Evolutionary conservation across 352 stramenopile species (phyloP).

Genomic region (Phytophthora pinifolia): DNA sequence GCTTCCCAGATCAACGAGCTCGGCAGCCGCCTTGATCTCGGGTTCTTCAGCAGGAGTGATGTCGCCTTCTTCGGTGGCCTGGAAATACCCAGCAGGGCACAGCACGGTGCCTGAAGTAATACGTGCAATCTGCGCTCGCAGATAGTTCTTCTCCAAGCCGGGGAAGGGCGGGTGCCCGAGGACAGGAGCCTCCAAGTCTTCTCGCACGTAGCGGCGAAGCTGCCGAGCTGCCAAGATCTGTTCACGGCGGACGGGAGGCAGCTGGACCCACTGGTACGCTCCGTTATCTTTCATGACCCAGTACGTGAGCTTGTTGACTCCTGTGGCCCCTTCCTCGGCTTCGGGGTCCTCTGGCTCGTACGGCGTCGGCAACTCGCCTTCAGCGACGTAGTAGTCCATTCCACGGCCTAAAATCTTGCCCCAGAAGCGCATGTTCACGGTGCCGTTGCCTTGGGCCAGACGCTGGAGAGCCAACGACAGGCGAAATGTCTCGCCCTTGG

Average conservation of each 20-base stretch:
- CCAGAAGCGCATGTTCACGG: conserved; percentile 85
- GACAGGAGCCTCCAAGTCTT: conserved; percentile 81
- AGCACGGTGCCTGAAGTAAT: conserved; percentile 84
- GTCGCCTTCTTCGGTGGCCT: conserved; percentile 70
- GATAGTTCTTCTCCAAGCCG: conserved; percentile 81
- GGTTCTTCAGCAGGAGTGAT: conserved; percentile 68
- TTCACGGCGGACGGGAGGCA: conserved; percentile 72
- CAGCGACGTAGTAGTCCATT: conserved; percentile 83
- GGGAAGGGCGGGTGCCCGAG: conserved; percentile 88
- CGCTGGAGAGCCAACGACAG: conserved; percentile 64
- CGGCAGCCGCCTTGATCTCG: conserved; percentile 68
- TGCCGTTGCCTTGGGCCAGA: conserved; percentile 53
- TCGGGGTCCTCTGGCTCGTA: conserved; percentile 68
- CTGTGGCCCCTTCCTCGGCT: conserved; percentile 62
- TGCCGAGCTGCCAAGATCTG: conserved; percentile 82
- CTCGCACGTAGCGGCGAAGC: conserved; percentile 77
- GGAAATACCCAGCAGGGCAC: conserved; percentile 86
- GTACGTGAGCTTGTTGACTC: conserved; percentile 90
- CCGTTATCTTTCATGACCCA: conserved; percentile 87
- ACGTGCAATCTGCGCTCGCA: conserved; percentile 89
- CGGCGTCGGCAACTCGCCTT: conserved; percentile 57
- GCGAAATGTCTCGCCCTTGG: conserved; percentile 71
- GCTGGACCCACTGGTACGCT: conserved; percentile 78
- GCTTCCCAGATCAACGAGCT: conserved; percentile 66
- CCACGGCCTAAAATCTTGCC: conserved; percentile 80